phyloP scores from a whole-genome alignment of 352 stramenopile genomes.

The Pythium sukuiense region DNA sequence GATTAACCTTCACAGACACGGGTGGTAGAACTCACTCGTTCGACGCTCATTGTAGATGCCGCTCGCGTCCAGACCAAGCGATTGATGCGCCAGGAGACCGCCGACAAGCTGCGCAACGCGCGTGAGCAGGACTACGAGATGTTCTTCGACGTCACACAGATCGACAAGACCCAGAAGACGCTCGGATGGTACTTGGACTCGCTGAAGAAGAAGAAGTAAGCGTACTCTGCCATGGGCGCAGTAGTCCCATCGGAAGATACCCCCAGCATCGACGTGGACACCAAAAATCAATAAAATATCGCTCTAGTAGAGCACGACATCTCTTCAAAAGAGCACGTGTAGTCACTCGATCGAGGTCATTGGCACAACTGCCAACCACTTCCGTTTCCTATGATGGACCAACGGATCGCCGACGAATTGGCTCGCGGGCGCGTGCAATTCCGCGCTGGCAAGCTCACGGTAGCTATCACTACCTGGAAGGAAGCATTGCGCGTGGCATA shows the following conservation, averaged over 20 bases:
- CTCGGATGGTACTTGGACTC: constrained; percentile 76
- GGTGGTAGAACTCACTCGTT: neutral
- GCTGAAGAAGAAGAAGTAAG: constrained; percentile 66
- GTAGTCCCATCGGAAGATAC: neutral
- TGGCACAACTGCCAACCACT: neutral
- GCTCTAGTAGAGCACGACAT: constrained; percentile 2
- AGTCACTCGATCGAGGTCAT: constrained; percentile 14
- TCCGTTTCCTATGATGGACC: constrained; percentile 9
- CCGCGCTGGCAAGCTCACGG: constrained; percentile 31
- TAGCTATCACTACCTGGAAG: constrained; percentile 52
- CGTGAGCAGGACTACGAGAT: constrained; percentile 65
- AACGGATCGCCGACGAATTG: constrained; percentile 14
- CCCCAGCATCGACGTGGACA: neutral
- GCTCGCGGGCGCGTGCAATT: constrained; percentile 39
- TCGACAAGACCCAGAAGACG: constrained; percentile 82
- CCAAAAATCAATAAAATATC: neutral
- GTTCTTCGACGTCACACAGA: constrained; percentile 76
- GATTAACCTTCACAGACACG: neutral
- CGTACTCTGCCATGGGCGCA: neutral
- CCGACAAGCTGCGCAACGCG: constrained; percentile 47
- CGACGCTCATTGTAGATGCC: constrained; percentile 35
- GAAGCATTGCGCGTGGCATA: constrained; percentile 50
- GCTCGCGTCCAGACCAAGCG: constrained; percentile 76
- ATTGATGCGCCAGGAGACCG: constrained; percentile 75
- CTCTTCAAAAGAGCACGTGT: neutral